Conservation (phyloP, 1,139 yeast species). For the Candida sanyaensis region DNA sequence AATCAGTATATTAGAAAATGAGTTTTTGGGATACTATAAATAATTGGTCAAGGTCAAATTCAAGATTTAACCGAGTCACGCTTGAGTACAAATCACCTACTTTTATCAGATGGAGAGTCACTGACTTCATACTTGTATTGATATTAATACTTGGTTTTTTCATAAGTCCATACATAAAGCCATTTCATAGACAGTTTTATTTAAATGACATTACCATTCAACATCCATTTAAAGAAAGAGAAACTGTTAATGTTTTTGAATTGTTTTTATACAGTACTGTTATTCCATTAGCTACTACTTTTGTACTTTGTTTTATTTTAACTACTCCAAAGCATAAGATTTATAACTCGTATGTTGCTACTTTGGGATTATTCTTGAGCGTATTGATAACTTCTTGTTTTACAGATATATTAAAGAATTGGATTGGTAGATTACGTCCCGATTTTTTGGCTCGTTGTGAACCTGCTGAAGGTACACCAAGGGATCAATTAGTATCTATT, state of each 20-base stretch:
- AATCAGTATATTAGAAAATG: not conserved
- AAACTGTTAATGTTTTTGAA: slow-evolving; percentile 50
- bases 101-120: slow-evolving; percentile 57
- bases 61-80: slow-evolving; percentile 45
- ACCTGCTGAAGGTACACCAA: slow-evolving; percentile 52
- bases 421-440: slow-evolving; percentile 77
- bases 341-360: slow-evolving; percentile 42
- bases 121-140: slow-evolving; percentile 52
- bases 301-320: slow-evolving; percentile 24
- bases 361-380: slow-evolving; percentile 41
- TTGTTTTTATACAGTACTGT: slow-evolving; percentile 41
- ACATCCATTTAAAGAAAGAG: slow-evolving; percentile 71
- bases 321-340: slow-evolving; percentile 36
- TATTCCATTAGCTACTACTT: slow-evolving; percentile 36
- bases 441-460: slow-evolving; percentile 74
- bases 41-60: slow-evolving; percentile 2
- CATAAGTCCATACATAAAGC: slow-evolving; percentile 49
- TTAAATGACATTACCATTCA: slow-evolving; percentile 48
- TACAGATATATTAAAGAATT: slow-evolving; percentile 61
- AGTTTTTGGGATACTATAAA: slow-evolving; percentile 4
- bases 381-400: slow-evolving; percentile 42
- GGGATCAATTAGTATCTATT: slow-evolving; percentile 51
- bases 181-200: slow-evolving; percentile 71
- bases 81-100: slow-evolving; percentile 39
- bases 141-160: slow-evolving; percentile 44